A percentile compares a stretch with the other conserved stretches of the same genome.
phyloP scores from a whole-genome alignment of 768 basidiomycete genomes.

The Artomyces pyxidatus region DNA sequence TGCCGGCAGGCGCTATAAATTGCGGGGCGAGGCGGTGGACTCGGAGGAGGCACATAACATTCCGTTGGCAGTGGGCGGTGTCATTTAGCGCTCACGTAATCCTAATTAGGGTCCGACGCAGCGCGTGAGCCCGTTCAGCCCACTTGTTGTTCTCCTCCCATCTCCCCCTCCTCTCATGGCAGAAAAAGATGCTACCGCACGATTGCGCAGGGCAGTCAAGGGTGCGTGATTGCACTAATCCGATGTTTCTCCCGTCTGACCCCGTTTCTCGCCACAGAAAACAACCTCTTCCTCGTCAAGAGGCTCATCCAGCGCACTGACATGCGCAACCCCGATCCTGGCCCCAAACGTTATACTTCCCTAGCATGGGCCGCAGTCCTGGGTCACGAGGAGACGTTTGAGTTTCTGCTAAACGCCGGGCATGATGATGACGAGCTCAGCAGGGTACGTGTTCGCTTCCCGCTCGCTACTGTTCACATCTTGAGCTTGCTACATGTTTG shows the following conservation, averaged over 20 bases:
- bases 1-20: neutral
- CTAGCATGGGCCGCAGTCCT: slow-evolving; percentile 88
- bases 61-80: neutral
- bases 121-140: too few species aligned
- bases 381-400: slow-evolving; percentile 88
- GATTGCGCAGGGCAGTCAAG: slow-evolving; percentile 75
- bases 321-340: slow-evolving; percentile 84
- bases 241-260: neutral
- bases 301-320: slow-evolving; percentile 81
- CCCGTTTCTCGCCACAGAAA: slow-evolving; percentile 45
- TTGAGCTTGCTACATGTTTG: neutral
- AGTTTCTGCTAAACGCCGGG: slow-evolving; percentile 75
- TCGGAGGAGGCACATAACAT: neutral
- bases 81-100: slow-evolving; percentile 8
- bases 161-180: slow-evolving; percentile 44
- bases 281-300: slow-evolving; percentile 89
- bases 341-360: slow-evolving; percentile 70
- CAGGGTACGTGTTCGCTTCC: slow-evolving; percentile 47
- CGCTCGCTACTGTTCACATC: neutral
- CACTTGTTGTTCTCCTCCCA: slow-evolving; percentile 16
- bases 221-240: slow-evolving; percentile 31
- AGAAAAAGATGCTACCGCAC: slow-evolving; percentile 69
- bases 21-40: neutral
- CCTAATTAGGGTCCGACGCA: slow-evolving; percentile 6
- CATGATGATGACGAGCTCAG: slow-evolving; percentile 93